Evolutionary conservation across 1,284 basidiomycete species (phyloP), one percentile per base, ranked within the genome.

Genomic region (Mycosarcoma maydis): DNA sequence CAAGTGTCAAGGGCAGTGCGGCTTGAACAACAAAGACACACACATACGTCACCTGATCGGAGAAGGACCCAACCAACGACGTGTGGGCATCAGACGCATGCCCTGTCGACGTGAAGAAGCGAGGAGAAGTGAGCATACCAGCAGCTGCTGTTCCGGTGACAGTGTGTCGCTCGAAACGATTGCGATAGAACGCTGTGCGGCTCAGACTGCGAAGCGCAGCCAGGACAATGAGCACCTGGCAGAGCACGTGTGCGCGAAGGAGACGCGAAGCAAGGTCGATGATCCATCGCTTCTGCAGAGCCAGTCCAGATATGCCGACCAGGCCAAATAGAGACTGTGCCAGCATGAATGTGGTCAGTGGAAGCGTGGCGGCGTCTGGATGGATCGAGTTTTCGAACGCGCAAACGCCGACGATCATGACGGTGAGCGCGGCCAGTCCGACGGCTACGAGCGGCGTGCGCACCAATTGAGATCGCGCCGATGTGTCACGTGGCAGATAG

Each of bases 1-100:
- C 59, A 17, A 66, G 33, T 6, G 58, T 46, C 14, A 75, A 41
- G 6, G 73, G 73, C 10, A 62, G 27, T 10, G 72, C 72, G 13
- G 73, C 73, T 38, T 75, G 73, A 8, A 61, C 70, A n/a, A 72
- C 6, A 43, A 75, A 74, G 37, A 75, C 66, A 39, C 60, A 49
- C 2, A 74, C 17, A 26, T 75, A 68, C 8, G 64, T 75, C 27
- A 74, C 11, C 37, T 69, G 61, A 24, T 66, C 58, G 22, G 43
- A 37, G 22, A 71, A 50, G 11, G 49, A 57, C 24, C 73, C 73
- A 26, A 75, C 73, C 19, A 9, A 27, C 20, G 72, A 67, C n/a
- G 34, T 38, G 48, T 75, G 73, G 11, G 68, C 57, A 27, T 64
- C 52, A 2, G 22, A 24, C 16, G 30, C 34, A 6, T 36, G 24